Base-by-base conservation (phyloP, 768 basidiomycete genomes). In the Lactarius quietus region DNA sequence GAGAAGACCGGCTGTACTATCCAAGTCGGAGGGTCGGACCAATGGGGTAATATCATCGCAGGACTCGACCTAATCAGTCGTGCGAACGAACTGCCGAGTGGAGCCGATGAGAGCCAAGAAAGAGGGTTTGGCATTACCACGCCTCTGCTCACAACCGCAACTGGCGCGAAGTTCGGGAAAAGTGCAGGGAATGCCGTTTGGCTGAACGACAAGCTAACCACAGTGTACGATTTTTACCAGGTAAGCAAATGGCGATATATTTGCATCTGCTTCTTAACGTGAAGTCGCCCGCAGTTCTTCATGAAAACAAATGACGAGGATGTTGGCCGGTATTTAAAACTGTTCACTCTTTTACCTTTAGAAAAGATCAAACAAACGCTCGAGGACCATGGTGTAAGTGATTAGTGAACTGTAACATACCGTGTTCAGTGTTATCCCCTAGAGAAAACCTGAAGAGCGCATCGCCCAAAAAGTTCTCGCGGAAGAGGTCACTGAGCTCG, bases 1-100 rank as follows among this genome's bases (percentile, higher is more conserved):
- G 80, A 81, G 68, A 74, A 82, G 26, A 79, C 83, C 59, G 80
- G 80, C 5, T 98, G 96, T 75, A 83, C 84, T 17, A 84, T 97
- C 51, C 97, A 99, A 76, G 78, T 98, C 48, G 97, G 97, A 57
- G 97, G 97, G 12, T 95, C 94, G 0, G 97, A 99, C 75, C 97
- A 99, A 75, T 97, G 95, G 92, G 97, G 97, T 18, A 99, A 99
- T 73, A 98, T 99, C 68, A 78, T 96, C 35, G 91, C 93, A 31
- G 97, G 97, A 26, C 80, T 98, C 38, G 94, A 98, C 62, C 84
- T 99, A 63, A 95, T 98, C 71, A 83, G 85, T 61, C 86, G 87
- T 58, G 78, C 82, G 58, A 73, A 64, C 66, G 68, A 58, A 29
- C 58, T 35, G 45, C 51, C 59, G 33, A 61, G 61, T 17, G 48